These are phyloP conservation scores for Ustilago esculenta DNA, from an alignment of 1,284 basidiomycete genomes.

Conservation along the genomic window DNA sequence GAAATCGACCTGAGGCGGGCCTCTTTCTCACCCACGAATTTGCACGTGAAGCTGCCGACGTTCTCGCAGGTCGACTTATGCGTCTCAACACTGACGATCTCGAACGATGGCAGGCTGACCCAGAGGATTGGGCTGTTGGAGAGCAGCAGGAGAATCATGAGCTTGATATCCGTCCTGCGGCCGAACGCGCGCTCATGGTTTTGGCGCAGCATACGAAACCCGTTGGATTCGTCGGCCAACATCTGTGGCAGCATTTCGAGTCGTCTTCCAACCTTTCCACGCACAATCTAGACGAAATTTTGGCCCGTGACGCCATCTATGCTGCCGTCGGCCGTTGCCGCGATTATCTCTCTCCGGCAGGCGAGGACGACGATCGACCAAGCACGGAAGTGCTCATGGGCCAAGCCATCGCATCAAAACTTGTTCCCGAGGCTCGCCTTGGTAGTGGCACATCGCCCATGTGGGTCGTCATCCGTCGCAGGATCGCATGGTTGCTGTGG, in stretches of 20 bases:
- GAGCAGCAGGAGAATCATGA: constrained; percentile 59
- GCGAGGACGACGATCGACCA: constrained; percentile 43
- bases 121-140: constrained; percentile 60
- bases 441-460: constrained; percentile 24
- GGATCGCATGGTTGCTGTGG: constrained; percentile 60
- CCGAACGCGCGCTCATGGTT: constrained; percentile 58
- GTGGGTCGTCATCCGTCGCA: constrained; percentile 60
- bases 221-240: constrained; percentile 47
- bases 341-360: constrained; percentile 43
- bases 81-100: constrained; percentile 57
- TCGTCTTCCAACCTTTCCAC: constrained; percentile 22
- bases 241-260: constrained; percentile 57
- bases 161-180: constrained; percentile 63
- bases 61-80: constrained; percentile 57
- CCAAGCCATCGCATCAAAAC: constrained; percentile 46
- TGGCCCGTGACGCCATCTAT: constrained; percentile 63
- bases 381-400: constrained; percentile 41
- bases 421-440: constrained; percentile 56
- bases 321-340: constrained; percentile 56
- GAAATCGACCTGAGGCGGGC: constrained; percentile 32
- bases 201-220: constrained; percentile 51
- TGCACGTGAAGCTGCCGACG: constrained; percentile 52
- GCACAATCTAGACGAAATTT: constrained; percentile 42
- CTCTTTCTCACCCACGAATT: constrained; percentile 53
- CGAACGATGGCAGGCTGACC: constrained; percentile 55